Evolutionary conservation across 2,329 filamentous ascomycete genomes (phyloP).

Genomic region (Sclerotinia spermophila): DNA sequence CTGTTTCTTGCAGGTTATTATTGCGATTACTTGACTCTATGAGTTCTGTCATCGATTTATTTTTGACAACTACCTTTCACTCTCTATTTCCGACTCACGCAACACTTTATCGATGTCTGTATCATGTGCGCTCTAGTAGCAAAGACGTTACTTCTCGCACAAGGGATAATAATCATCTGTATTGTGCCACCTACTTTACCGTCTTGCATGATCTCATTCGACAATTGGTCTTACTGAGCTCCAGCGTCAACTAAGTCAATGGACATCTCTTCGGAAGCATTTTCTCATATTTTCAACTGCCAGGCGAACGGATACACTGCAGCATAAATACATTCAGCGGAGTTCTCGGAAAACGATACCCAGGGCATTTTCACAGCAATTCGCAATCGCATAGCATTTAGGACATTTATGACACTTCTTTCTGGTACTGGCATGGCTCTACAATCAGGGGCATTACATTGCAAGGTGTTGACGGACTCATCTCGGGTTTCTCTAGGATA

Average conservation of each 20-base stretch:
- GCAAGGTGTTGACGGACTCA: not conserved
- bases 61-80: not conserved
- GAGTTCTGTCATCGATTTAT: not conserved
- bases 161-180: not conserved
- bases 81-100: not conserved
- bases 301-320: not conserved
- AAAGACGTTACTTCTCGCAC: not conserved
- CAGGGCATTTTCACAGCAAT: not conserved
- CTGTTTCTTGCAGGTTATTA: not conserved
- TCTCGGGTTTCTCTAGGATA: not conserved
- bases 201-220: not conserved
- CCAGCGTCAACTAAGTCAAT: not conserved
- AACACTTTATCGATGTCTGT: not conserved
- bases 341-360: conserved; percentile 3
- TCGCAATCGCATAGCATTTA: not conserved
- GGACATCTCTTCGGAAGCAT: not conserved
- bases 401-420: not conserved
- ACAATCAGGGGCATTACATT: not conserved
- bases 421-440: not conserved
- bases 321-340: not conserved
- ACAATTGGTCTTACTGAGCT: not conserved
- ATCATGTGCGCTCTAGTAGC: not conserved
- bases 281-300: not conserved
- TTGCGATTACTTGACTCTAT: not conserved
- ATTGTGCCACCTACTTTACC: not conserved